phyloP scores from a whole-genome alignment of 371 early-diverging fungal genomes.

The Mucor lusitanicus region DNA sequence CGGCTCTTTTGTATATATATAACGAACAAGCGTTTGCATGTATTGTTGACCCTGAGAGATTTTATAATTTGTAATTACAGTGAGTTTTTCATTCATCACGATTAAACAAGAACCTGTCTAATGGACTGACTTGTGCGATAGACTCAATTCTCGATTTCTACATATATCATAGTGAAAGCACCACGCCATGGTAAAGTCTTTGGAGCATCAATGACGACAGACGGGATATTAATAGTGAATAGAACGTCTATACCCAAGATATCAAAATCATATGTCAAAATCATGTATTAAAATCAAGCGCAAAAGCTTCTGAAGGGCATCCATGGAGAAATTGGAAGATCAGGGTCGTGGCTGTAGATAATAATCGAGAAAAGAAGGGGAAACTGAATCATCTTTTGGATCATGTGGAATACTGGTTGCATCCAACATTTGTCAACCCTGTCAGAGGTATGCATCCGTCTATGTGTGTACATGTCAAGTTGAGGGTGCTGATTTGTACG shows the following conservation, averaged over 20 bases:
- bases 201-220: not conserved
- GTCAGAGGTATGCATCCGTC: slow-evolving; percentile 50
- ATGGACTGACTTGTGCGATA: too few relatives aligned
- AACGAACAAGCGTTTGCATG: not conserved
- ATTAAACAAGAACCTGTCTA: too few relatives aligned
- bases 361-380: slow-evolving; percentile 50
- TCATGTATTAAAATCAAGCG: slow-evolving; percentile 31
- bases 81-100: not conserved
- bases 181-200: not conserved
- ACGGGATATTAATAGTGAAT: not conserved
- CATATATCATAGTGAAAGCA: too few relatives aligned
- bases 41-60: not conserved
- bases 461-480: not conserved
- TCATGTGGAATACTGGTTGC: slow-evolving; percentile 74
- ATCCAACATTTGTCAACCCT: slow-evolving; percentile 69
- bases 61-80: not conserved
- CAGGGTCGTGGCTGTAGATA: slow-evolving; percentile 47
- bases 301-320: slow-evolving; percentile 45
- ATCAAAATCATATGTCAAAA: slow-evolving; percentile 44
- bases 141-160: too few relatives aligned
- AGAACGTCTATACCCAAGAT: slow-evolving; percentile 31
- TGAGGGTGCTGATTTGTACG: not conserved
- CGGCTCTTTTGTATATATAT: not conserved
- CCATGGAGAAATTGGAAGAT: slow-evolving; percentile 66
- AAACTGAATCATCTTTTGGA: slow-evolving; percentile 56